Conservation (phyloP, 202 grass and related monocot species). For the Zoysia matrella region DNA sequence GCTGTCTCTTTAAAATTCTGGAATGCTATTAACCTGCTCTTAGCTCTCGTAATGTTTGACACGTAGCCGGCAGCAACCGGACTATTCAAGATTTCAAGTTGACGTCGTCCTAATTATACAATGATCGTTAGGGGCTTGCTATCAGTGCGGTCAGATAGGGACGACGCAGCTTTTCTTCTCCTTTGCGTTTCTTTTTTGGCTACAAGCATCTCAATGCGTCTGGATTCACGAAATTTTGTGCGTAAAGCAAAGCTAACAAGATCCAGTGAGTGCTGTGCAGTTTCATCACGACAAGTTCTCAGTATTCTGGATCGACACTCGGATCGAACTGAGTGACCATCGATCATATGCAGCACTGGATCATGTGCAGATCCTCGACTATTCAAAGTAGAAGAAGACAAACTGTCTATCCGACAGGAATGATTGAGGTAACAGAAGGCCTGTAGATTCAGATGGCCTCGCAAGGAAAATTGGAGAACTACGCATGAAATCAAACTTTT, state of each 20-base stretch:
- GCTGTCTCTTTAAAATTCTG: too few species aligned
- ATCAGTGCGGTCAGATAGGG: conserved; percentile 45
- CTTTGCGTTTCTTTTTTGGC: conserved; percentile 44
- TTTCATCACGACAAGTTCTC: neutral
- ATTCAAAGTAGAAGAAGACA: neutral
- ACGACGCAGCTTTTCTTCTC: conserved; percentile 29
- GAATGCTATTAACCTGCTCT: too few species aligned
- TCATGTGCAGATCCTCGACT: neutral
- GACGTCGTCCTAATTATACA: conserved; percentile 23
- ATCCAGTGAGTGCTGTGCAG: conserved; percentile 32
- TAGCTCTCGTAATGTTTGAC: neutral
- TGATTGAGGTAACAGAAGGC: too few species aligned
- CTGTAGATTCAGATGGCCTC: neutral
- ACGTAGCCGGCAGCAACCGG: conserved; percentile 29
- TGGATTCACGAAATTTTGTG: conserved; percentile 39
- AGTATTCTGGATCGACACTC: neutral
- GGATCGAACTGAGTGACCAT: neutral
- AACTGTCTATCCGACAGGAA: neutral
- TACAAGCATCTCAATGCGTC: conserved; percentile 19
- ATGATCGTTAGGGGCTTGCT: neutral
- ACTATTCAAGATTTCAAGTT: conserved; percentile 42
- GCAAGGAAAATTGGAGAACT: too few species aligned
- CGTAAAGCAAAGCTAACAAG: neutral
- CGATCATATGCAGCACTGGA: too few species aligned
- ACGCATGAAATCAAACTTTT: too few species aligned